Evolutionary conservation across 495 filamentous ascomycete genomes (phyloP), one percentile per base, ranked within the genome.

Genomic region (Penicillium subrubescens): DNA sequence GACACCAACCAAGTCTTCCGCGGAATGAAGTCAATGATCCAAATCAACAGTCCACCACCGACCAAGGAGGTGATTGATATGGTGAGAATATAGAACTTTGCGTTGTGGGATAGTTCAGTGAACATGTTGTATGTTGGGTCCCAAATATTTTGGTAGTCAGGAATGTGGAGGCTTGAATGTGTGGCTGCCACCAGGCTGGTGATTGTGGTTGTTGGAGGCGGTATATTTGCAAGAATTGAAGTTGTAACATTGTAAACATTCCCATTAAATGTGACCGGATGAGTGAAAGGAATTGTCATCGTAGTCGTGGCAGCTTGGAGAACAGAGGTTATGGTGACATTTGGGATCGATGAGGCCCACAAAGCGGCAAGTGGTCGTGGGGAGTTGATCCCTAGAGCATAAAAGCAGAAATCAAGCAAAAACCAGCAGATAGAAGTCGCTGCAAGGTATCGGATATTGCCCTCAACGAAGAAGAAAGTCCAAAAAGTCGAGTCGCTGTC

Each of bases 341-440:
- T 41, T 5, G 59, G 44, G 5, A 52, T 52, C 2, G 15, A 2
- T 2, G 43, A 35, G 14, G 59, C 59, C 59, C 59, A 61, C 15
- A 61, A 27, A 52, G 59, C 59, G 14, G 59, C 56, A 39, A 61
- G 44, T 31, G 59, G 59, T 8, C 65, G 66, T 4, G 76, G 68
- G 56, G 66, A 80, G 56, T 75, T 79, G 31, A 81, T 66, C 0
- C 77, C 80, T 17, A 83, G 69, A 3, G 72, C 76, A 57, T 77
- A 83, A 61, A 82, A 83, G 15, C 70, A 75, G 23, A 81, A 74
- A 50, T 83, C 80, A 5, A 83, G 61, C 1, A 78, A 57, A 25
- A 79, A 72, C 79, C 79, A 83, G 29, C 59, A 69, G 5, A 71
- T 11, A 10, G 75, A 73, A 12, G 80, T 81, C 1, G 77, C 80